These are phyloP conservation scores for Cornus kousa DNA, from an alignment of 148 eudicot genomes.

Conservation along the genomic window DNA sequence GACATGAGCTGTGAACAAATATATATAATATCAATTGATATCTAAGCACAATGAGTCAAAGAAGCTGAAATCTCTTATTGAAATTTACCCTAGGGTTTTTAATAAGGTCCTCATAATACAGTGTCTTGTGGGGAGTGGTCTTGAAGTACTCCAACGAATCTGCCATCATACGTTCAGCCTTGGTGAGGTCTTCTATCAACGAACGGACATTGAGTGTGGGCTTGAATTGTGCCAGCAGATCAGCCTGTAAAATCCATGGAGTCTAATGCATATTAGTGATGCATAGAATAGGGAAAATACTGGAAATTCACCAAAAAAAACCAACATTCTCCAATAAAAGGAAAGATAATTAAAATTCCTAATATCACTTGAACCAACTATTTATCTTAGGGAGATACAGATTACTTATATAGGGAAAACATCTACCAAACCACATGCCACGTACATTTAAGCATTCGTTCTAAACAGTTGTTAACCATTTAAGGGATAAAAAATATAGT, in stretches of 20 bases:
- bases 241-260: neutral
- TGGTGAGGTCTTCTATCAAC: neutral
- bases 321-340: too few relatives aligned
- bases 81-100: neutral
- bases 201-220: neutral
- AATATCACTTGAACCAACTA: too few relatives aligned
- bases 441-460: too few relatives aligned
- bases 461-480: too few relatives aligned
- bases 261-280: neutral
- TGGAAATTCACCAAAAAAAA: too few relatives aligned
- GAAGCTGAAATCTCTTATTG: neutral
- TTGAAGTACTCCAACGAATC: neutral
- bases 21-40: neutral
- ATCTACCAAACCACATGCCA: too few relatives aligned
- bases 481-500: too few relatives aligned
- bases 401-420: too few relatives aligned
- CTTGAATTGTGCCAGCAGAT: constrained; percentile 11
- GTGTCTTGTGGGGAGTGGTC: constrained; percentile 1
- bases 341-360: too few relatives aligned
- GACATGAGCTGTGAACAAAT: neutral
- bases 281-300: too few relatives aligned
- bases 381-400: too few relatives aligned
- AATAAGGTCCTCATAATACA: constrained; percentile 12
- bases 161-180: neutral
- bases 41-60: neutral